Percentiles rank a stretch among this genome's conserved stretches.
Conservation (phyloP, 2,329 filamentous ascomycete species). For the Fusarium ambrosium region DNA sequence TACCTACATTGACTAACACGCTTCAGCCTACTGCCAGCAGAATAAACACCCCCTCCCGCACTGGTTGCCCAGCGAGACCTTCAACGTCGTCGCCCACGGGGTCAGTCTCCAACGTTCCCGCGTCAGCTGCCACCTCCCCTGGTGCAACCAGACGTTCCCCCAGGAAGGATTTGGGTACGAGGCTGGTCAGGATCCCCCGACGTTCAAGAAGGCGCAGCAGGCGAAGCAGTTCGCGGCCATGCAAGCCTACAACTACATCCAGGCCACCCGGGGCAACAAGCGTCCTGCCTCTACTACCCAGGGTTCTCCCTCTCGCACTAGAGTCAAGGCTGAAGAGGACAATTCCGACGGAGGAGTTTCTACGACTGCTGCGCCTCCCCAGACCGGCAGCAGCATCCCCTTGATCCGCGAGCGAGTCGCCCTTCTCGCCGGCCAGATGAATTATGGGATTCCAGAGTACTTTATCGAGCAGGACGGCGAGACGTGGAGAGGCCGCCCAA, state of each 20-base stretch:
- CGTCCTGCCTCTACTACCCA: conserved; percentile 13
- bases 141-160: conserved; percentile 42
- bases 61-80: conserved; percentile 19
- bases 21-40: conserved; percentile 32
- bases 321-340: conserved; percentile 31
- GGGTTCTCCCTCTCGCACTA: conserved; percentile 19
- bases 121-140: conserved; percentile 43
- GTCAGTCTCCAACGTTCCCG: conserved; percentile 43
- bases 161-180: conserved; percentile 53
- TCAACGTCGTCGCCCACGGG: conserved; percentile 34
- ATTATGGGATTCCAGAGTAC: conserved; percentile 53
- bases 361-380: neutral
- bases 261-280: conserved; percentile 10
- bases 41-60: neutral
- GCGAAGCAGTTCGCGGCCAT: conserved; percentile 68
- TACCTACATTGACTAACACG: neutral
- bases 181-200: conserved; percentile 45
- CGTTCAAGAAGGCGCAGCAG: conserved; percentile 63
- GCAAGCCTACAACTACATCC: conserved; percentile 50
- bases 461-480: conserved; percentile 40
- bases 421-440: conserved; percentile 52
- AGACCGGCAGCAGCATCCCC: neutral
- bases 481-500: conserved; percentile 54
- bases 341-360: conserved; percentile 22
- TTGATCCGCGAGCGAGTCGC: conserved; percentile 47